Evolutionary conservation across 495 filamentous ascomycete genomes (phyloP).

Genomic region (Xylaria acuta): DNA sequence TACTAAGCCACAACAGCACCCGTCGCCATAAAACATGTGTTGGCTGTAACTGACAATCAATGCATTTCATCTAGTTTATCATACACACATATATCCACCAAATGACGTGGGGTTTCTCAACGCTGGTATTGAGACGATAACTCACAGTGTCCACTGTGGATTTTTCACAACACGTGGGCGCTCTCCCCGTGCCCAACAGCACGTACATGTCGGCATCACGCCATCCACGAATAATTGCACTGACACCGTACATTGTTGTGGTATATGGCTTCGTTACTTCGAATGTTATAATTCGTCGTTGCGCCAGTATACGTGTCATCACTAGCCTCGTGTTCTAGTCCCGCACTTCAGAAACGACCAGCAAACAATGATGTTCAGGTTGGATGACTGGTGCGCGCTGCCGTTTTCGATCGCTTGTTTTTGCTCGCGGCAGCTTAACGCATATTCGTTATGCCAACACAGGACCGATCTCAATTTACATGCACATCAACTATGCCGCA

Average conservation of each 20-base stretch:
- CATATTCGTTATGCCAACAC: neutral
- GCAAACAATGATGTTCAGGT: neutral
- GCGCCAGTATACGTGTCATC: neutral
- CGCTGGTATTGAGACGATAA: neutral
- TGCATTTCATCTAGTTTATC: neutral
- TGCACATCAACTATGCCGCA: neutral
- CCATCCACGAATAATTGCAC: neutral
- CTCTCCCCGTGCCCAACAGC: neutral
- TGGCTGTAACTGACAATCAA: neutral
- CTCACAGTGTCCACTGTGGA: neutral
- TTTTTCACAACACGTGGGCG: neutral
- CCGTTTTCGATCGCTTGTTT: neutral
- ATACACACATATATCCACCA: neutral
- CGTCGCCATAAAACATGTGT: neutral
- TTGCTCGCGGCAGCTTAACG: neutral
- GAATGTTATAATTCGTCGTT: neutral
- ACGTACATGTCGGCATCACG: neutral
- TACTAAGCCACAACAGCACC: neutral
- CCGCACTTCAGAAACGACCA: neutral
- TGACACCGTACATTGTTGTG: neutral
- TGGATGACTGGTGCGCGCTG: neutral
- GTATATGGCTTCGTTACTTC: neutral
- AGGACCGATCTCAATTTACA: neutral
- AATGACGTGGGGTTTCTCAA: neutral
- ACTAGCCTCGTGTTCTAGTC: neutral